Evolutionary conservation across 2,329 filamentous ascomycete species (phyloP).

Genomic region (Xylaria sp.): DNA sequence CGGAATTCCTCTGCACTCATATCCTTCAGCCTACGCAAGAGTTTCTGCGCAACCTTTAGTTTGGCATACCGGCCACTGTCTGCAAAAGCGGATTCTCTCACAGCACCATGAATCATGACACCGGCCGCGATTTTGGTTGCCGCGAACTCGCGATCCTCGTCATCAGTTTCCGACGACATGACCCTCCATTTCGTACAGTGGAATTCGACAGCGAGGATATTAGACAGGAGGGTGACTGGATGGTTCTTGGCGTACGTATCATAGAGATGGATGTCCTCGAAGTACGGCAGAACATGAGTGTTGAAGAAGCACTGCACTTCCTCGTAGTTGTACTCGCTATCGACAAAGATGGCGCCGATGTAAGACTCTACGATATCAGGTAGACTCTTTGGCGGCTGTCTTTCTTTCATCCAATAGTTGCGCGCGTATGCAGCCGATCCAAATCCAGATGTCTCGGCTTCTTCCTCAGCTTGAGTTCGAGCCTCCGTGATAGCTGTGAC

Average conservation of each 20-base stretch:
- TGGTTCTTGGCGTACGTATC: constrained; percentile 89
- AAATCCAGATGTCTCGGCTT: constrained; percentile 53
- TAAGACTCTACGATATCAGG: constrained; percentile 91
- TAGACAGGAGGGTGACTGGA: constrained; percentile 78
- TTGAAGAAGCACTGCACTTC: constrained; percentile 82
- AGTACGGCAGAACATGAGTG: constrained; percentile 78
- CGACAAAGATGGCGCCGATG: constrained; percentile 90
- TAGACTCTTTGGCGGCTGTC: constrained; percentile 76
- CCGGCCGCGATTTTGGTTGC: constrained; percentile 72
- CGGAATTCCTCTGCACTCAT: constrained; percentile 68
- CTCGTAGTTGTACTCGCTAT: constrained; percentile 81
- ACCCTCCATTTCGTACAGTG: constrained; percentile 70
- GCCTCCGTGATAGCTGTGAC: constrained; percentile 68
- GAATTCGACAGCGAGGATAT: constrained; percentile 71
- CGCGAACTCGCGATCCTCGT: constrained; percentile 51
- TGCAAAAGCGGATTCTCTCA: constrained; percentile 71
- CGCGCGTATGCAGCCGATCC: constrained; percentile 57
- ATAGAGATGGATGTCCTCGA: constrained; percentile 86
- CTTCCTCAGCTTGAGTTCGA: constrained; percentile 52
- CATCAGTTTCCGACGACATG: constrained; percentile 62
- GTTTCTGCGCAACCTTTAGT: constrained; percentile 70
- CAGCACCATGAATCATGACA: constrained; percentile 78
- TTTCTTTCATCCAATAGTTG: constrained; percentile 76
- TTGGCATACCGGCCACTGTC: constrained; percentile 80
- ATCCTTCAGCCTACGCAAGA: constrained; percentile 59